phyloP scores from a whole-genome alignment of 345 rosid genomes.

The Eucalyptus marginata region DNA sequence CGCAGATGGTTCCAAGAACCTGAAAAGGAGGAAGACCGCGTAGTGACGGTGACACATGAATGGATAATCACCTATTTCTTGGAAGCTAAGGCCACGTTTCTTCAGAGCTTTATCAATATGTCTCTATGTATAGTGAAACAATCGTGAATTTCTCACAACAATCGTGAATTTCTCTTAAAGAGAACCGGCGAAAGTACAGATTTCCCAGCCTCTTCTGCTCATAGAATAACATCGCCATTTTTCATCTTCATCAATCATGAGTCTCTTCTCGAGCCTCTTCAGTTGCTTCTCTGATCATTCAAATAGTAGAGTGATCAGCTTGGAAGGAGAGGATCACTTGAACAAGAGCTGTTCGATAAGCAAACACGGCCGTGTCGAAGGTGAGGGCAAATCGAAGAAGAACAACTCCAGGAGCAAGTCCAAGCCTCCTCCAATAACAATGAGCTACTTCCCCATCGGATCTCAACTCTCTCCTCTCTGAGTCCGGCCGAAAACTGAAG shows the following conservation, averaged over 20 bases:
- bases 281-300: conserved; percentile 4
- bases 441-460: conserved; percentile 5
- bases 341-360: neutral
- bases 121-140: neutral
- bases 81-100: neutral
- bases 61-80: neutral
- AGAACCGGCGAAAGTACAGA: neutral
- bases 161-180: too few relatives aligned
- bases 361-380: neutral
- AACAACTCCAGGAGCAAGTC: neutral
- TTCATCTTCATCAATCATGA: neutral
- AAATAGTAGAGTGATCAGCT: neutral
- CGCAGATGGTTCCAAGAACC: neutral
- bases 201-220: neutral
- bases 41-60: neutral
- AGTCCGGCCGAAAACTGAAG: neutral
- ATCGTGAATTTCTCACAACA: neutral
- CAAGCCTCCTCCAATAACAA: neutral
- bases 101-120: neutral
- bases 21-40: neutral
- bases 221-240: neutral
- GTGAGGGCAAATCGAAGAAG: neutral
- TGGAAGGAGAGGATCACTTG: neutral
- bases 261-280: neutral
- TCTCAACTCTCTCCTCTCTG: neutral